A percentile compares a stretch with the other conserved stretches of the same genome.
Evolutionary conservation across 2,329 filamentous ascomycete genomes (phyloP).

Genomic region (Talaromyces islandicus): DNA sequence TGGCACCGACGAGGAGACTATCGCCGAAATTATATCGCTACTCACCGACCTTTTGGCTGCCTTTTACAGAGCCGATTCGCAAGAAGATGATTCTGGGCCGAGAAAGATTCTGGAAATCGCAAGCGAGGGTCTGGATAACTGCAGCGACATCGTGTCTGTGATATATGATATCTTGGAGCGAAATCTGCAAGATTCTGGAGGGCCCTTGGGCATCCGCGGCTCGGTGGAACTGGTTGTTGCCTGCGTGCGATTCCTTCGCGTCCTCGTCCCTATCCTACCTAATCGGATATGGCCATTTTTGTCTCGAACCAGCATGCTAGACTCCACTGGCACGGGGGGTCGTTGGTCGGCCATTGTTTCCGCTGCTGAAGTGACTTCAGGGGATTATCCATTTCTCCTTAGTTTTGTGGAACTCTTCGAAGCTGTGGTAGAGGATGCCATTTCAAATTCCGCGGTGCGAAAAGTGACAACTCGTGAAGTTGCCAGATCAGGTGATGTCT

Average conservation of each 20-base stretch:
- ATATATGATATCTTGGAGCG: slow-evolving; percentile 81
- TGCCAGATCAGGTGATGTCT: slow-evolving; percentile 24
- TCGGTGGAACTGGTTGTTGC: slow-evolving; percentile 63
- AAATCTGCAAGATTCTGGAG: slow-evolving; percentile 46
- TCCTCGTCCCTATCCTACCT: slow-evolving; percentile 65
- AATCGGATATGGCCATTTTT: slow-evolving; percentile 87
- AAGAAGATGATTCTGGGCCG: slow-evolving; percentile 30
- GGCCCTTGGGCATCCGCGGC: slow-evolving; percentile 57
- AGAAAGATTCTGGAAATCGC: slow-evolving; percentile 45
- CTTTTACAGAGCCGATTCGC: slow-evolving; percentile 20
- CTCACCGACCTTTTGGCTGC: slow-evolving; percentile 63
- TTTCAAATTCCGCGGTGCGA: slow-evolving; percentile 47
- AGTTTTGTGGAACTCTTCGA: slow-evolving; percentile 70
- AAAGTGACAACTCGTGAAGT: slow-evolving; percentile 28
- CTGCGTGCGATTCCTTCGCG: slow-evolving; percentile 74
- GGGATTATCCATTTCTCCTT: slow-evolving; percentile 70
- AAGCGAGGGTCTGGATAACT: slow-evolving; percentile 42
- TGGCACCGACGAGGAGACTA: slow-evolving; percentile 54
- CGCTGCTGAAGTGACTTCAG: slow-evolving; percentile 71
- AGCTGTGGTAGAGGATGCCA: slow-evolving; percentile 68
- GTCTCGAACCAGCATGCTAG: slow-evolving; percentile 71
- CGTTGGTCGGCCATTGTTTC: slow-evolving; percentile 73
- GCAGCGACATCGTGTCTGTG: slow-evolving; percentile 68
- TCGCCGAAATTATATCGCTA: slow-evolving; percentile 67
- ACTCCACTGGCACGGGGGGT: slow-evolving; percentile 68